Base-by-base conservation (phyloP, 768 basidiomycete genomes). In the Auriscalpium vulgare region DNA sequence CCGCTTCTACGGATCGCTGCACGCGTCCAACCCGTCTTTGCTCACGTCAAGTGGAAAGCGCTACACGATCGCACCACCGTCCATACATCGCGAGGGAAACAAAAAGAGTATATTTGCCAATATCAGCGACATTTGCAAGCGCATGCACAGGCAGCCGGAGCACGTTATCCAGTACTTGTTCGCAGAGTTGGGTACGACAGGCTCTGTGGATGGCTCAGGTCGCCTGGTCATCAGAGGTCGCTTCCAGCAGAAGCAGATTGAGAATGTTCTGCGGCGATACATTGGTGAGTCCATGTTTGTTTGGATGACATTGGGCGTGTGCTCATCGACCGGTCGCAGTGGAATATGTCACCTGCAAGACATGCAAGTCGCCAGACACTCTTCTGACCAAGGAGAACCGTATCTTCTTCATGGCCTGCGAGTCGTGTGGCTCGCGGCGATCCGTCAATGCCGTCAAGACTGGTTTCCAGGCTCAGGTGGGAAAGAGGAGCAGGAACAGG, bases 341-440 rank as follows among this genome's bases (percentile, higher is more conserved):
- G 59, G 95, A 97, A 75, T 98, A 97, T 72, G 95, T 97, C 58
- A 95, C 95, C 40, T 99, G 97, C 83, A 95, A 97, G 74, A 98
- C 95, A 43, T 99, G 97, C 81, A 99, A 97, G 75, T 97, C 95
- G 1, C 91, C 91, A 47, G 97, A 99, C 70, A 99, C 97, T 2
- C 82, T 97, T 17, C 82, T 99, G 38, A 87, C 88, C 34, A 99
- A 98, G 73, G 95, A 98, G 75, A 97, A 97, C 72, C 91, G 97
- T 73, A 91, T 99, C 68, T 97, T 95, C 80, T 99, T 99, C 81
- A 89, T 91, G 83, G 80, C 90, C 0, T 94, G 91, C 74, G 88
- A 94, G 71, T 88, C 88, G 7, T 95, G 92, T 64, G 92, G 91
- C 2, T 89, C 87, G 63, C 76, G 90, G 65, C 85, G 95, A 19